These are phyloP conservation scores for Lentinula edodes DNA, from an alignment of 768 basidiomycete genomes.

Conservation along the genomic window DNA sequence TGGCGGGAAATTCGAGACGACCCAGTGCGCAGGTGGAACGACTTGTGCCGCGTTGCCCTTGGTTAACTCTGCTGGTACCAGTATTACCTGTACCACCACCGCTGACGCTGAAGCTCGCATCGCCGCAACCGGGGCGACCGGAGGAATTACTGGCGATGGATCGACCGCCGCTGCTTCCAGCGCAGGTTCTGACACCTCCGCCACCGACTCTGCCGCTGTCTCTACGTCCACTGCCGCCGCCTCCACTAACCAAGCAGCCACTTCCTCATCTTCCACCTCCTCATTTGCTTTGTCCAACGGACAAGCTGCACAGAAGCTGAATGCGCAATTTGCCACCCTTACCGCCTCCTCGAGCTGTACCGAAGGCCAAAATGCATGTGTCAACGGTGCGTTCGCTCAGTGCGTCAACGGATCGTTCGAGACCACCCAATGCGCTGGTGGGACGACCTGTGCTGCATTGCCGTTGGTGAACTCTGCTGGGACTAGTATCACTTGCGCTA, in stretches of 20 bases:
- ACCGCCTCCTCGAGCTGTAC: slow-evolving; percentile 41
- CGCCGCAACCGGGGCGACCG: slow-evolving; percentile 28
- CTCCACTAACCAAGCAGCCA: slow-evolving; percentile 14
- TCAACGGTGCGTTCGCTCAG: slow-evolving; percentile 42
- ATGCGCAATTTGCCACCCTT: slow-evolving; percentile 46
- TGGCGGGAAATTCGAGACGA: slow-evolving; percentile 28
- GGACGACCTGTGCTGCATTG: slow-evolving; percentile 32
- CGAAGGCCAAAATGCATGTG: slow-evolving; percentile 40
- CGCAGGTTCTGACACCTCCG: neutral
- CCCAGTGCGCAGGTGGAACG: slow-evolving; percentile 21
- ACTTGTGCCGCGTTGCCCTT: slow-evolving; percentile 38
- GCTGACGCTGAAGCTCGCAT: slow-evolving; percentile 32
- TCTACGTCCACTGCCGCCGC: slow-evolving; percentile 12
- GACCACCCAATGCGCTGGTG: slow-evolving; percentile 28
- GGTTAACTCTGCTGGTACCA: slow-evolving; percentile 37
- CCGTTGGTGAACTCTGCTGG: slow-evolving; percentile 40
- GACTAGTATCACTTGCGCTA: slow-evolving; percentile 37
- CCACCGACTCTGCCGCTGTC: slow-evolving; percentile 9
- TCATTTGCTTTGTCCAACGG: slow-evolving; percentile 33
- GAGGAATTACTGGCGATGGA: slow-evolving; percentile 15
- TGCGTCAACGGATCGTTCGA: slow-evolving; percentile 46
- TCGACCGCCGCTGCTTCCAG: neutral
- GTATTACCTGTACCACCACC: slow-evolving; percentile 32
- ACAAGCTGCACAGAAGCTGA: slow-evolving; percentile 43
- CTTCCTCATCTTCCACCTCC: slow-evolving; percentile 18